These are phyloP conservation scores for Termitomyces sp. DNA, from an alignment of 768 basidiomycete genomes.

Conservation along the genomic window DNA sequence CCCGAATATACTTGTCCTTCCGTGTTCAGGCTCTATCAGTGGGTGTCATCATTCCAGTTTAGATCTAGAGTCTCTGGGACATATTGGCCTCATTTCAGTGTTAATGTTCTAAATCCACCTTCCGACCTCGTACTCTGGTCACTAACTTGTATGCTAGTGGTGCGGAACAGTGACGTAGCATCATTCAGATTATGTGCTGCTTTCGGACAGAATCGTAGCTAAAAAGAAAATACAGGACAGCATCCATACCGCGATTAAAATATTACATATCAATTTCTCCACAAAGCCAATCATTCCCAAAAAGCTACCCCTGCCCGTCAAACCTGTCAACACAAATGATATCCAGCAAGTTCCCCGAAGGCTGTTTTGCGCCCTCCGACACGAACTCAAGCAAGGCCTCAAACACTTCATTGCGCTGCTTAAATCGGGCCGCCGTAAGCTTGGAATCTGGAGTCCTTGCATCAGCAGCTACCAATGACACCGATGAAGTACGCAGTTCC, in stretches of 20 bases:
- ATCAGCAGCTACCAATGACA: conserved; percentile 10
- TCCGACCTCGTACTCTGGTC: background rate
- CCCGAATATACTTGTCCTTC: background rate
- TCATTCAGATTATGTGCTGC: background rate
- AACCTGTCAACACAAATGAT: conserved; percentile 40
- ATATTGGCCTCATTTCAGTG: background rate
- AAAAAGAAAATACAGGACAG: background rate
- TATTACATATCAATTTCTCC: background rate
- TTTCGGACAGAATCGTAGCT: background rate
- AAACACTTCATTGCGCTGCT: conserved; percentile 65
- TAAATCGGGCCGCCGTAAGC: conserved; percentile 45
- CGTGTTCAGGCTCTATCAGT: background rate
- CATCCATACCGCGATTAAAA: background rate
- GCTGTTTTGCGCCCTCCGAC: conserved; percentile 59
- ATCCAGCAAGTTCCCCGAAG: conserved; percentile 55
- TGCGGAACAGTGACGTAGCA: background rate
- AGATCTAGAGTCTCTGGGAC: background rate
- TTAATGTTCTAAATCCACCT: background rate
- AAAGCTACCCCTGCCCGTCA: conserved; percentile 1
- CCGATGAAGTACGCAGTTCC: conserved; percentile 17
- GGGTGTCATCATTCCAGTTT: background rate
- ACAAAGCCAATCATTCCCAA: background rate
- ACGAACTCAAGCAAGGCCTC: conserved; percentile 62
- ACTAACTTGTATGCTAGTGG: too few species aligned
- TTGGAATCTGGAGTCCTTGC: conserved; percentile 10